Evolutionary conservation across 352 stramenopile genomes (phyloP), one percentile per base, ranked within the genome.

Genomic region (Globisporangium ultimum): DNA sequence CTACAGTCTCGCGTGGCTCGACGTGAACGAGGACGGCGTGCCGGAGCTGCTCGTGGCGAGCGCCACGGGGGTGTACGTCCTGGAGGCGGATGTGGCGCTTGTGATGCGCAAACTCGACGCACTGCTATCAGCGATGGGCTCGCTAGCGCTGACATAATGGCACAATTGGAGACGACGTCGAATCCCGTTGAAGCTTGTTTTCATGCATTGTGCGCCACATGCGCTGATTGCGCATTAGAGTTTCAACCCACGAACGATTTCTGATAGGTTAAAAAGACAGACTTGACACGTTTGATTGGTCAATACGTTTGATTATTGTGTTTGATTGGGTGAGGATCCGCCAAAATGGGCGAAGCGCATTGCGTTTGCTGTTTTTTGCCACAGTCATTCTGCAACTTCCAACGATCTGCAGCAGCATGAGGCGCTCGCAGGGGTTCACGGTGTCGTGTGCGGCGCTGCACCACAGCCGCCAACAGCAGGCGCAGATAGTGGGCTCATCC

Each of bases 1-100:
- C 63, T 93, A 91, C 70, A 89, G 79, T 55, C 67, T 93, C n/a
- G 52, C 78, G 5, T 82, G 70, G 65, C 59, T 78, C 46, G 83
- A 93, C 58, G 49, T 90, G 13, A 91, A 93, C 51, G 56, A 58
- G 48, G 80, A 93, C 34, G 80, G 80, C 40, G 72, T 89, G 7
- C 49, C 71, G 2, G 83, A 93, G 48, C 52, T 93, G 21, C 60
- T 91, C 6, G 49, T 91, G 5, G 77, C 80, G 1, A 88, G 79
- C 24, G 74, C 79, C 34, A 89, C 78, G 17, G 83, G 80, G 4
- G 66, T 93, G 24, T 91, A 88, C 50, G 71, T 93, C 12, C 78
- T 78, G 28, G 78, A 89, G 67, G 72, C 67, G 6, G 75, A 88
- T 54, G 53, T 68, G n/a, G 18, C 7, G n/a, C 36, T 64, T 21